A percentile compares a stretch with the other conserved stretches of the same genome.
These are phyloP conservation scores for Terfezia claveryi DNA, from an alignment of 495 filamentous ascomycete species.

Conservation along the genomic window DNA sequence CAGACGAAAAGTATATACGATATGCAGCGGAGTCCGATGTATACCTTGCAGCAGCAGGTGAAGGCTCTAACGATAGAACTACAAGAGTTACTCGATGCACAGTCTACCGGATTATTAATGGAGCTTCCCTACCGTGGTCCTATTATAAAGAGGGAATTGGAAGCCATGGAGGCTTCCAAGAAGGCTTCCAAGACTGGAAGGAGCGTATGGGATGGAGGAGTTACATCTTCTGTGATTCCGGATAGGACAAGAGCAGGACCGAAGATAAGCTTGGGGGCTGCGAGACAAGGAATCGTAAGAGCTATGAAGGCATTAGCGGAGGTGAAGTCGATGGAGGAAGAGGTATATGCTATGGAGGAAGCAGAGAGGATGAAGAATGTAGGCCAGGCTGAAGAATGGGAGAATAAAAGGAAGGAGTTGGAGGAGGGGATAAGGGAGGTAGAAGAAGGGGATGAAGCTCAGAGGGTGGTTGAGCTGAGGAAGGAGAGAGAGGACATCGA, in stretches of 20 bases:
- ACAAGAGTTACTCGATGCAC: constrained; percentile 63
- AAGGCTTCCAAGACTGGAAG: background rate
- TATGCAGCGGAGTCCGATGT: constrained; percentile 15
- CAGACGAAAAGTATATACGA: constrained; percentile 6
- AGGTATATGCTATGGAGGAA: constrained; percentile 35
- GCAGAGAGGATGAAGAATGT: constrained; percentile 36
- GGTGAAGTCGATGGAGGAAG: constrained; percentile 49
- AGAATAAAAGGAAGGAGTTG: constrained; percentile 31
- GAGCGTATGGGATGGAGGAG: constrained; percentile 4
- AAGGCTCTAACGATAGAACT: constrained; percentile 49
- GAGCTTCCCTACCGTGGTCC: constrained; percentile 19
- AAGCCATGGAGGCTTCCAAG: background rate
- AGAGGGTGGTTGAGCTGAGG: constrained; percentile 15
- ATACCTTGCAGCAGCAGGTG: constrained; percentile 30
- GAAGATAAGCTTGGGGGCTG: constrained; percentile 19
- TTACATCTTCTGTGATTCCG: constrained; percentile 2
- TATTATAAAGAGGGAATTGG: constrained; percentile 18
- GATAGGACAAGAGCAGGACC: background rate
- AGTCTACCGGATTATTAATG: constrained; percentile 48
- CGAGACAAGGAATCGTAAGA: constrained; percentile 45
- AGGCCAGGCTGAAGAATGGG: constrained; percentile 37
- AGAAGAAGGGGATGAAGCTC: constrained; percentile 24
- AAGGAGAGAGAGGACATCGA: constrained; percentile 20
- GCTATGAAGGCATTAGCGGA: constrained; percentile 50
- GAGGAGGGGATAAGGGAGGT: constrained; percentile 37